Percentiles rank a stretch among this genome's conserved stretches.
These are phyloP conservation scores for Boechera stricta DNA, from an alignment of 345 rosid genomes.

Conservation along the genomic window DNA sequence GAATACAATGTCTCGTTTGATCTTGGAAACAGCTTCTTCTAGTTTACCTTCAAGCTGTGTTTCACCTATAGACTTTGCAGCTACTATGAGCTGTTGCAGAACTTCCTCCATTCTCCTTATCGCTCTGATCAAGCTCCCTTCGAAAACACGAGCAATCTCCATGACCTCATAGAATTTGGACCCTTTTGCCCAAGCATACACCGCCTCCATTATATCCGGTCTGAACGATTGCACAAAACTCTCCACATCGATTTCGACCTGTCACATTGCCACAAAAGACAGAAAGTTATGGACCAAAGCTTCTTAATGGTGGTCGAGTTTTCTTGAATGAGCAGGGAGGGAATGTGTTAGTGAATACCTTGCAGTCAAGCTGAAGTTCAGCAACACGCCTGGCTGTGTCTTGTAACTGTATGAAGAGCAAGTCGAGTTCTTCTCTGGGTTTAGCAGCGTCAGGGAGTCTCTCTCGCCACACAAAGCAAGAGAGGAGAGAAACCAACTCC, in stretches of 20 bases:
- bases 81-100: conserved; percentile 90
- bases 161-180: conserved; percentile 93
- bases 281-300: conserved; percentile 21
- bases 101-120: conserved; percentile 97
- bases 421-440: conserved; percentile 93
- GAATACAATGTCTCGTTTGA: conserved; percentile 96
- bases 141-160: conserved; percentile 93
- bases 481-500: conserved; percentile 93
- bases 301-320: conserved; percentile 9
- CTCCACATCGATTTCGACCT: conserved; percentile 93
- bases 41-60: conserved; percentile 79
- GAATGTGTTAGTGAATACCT: conserved; percentile 55
- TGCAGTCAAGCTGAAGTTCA: conserved; percentile 90
- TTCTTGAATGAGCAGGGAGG: conserved; percentile 9
- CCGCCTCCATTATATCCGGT: conserved; percentile 97
- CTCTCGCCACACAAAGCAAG: conserved; percentile 98
- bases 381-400: conserved; percentile 91
- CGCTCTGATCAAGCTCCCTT: conserved; percentile 98
- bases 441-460: conserved; percentile 88
- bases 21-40: conserved; percentile 86
- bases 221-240: conserved; percentile 82
- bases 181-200: conserved; percentile 97
- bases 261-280: conserved; percentile 21
- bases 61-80: conserved; percentile 91
- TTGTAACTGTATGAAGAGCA: conserved; percentile 84